Evolutionary conservation across 2,329 filamentous ascomycete species (phyloP).

Genomic region (Purpureocillium takamizusanense): DNA sequence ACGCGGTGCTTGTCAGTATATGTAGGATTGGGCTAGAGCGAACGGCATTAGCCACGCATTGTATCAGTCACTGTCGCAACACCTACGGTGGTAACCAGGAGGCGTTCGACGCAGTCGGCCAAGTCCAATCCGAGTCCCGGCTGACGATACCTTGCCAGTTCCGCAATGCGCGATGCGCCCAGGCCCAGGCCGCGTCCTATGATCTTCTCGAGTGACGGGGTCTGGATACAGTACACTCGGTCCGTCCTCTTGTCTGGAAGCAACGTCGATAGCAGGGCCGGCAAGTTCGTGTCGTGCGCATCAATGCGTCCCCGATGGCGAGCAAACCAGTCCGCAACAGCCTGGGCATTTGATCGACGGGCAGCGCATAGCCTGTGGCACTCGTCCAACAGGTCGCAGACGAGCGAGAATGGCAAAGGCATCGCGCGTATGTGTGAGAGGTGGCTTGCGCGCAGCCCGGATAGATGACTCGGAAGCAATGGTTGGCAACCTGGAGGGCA

Average conservation of each 20-base stretch:
- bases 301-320: constrained; percentile 51
- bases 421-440: constrained; percentile 25
- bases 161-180: constrained; percentile 47
- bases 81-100: constrained; percentile 52
- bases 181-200: constrained; percentile 59
- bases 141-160: constrained; percentile 54
- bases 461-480: no score
- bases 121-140: constrained; percentile 55
- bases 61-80: not conserved
- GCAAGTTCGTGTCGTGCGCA: constrained; percentile 43
- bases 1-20: constrained; percentile 29
- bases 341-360: constrained; percentile 20
- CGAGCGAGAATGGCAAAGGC: constrained; percentile 57
- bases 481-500: no score
- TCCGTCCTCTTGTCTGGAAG: constrained; percentile 70
- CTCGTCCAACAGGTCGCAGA: constrained; percentile 66
- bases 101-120: constrained; percentile 58
- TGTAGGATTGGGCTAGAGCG: constrained; percentile 29
- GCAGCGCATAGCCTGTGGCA: constrained; percentile 40
- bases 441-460: no score
- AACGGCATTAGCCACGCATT: not conserved
- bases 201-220: constrained; percentile 52
- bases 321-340: constrained; percentile 60
- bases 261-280: constrained; percentile 65
- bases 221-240: constrained; percentile 65